phyloP scores from a whole-genome alignment of 768 basidiomycete species.

The Hygrophorus russula region DNA sequence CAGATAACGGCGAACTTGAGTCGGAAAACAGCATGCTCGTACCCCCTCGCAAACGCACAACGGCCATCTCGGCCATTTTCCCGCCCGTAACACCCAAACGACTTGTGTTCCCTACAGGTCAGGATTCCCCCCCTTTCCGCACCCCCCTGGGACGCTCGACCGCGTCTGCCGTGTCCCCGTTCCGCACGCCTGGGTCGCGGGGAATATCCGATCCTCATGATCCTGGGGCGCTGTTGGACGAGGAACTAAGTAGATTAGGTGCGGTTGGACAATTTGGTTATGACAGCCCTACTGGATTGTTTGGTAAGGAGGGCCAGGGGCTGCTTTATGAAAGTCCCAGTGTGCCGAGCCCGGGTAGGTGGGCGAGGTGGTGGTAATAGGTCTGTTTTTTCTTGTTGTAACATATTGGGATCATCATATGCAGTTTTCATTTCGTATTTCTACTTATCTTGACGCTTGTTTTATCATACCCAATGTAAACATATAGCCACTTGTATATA shows the following conservation, averaged over 20 bases:
- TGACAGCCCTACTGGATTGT: constrained; percentile 57
- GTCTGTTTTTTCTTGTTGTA: background rate
- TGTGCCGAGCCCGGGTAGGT: constrained; percentile 41
- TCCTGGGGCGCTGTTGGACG: constrained; percentile 55
- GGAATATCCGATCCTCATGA: constrained; percentile 63
- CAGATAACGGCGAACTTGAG: constrained; percentile 21
- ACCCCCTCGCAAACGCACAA: constrained; percentile 30
- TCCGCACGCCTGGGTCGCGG: constrained; percentile 40
- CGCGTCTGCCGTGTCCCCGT: constrained; percentile 22
- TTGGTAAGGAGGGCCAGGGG: constrained; percentile 41
- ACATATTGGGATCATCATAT: too few relatives aligned
- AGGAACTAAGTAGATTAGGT: constrained; percentile 52
- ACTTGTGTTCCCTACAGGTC: constrained; percentile 23
- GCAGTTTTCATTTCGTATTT: too few relatives aligned
- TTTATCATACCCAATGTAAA: too few relatives aligned
- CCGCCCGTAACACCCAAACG: constrained; percentile 31
- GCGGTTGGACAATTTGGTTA: constrained; percentile 21
- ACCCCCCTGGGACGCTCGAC: constrained; percentile 18
- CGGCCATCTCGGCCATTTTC: constrained; percentile 13
- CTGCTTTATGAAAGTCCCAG: constrained; percentile 72
- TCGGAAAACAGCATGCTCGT: constrained; percentile 25
- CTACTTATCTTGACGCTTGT: too few relatives aligned
- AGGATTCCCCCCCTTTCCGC: constrained; percentile 25
- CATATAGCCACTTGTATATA: too few relatives aligned
- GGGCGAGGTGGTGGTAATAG: constrained; percentile 38